Percentiles rank a stretch among this genome's conserved stretches.
Conservation (phyloP, 345 rosid genomes). For the Salix exigua region DNA sequence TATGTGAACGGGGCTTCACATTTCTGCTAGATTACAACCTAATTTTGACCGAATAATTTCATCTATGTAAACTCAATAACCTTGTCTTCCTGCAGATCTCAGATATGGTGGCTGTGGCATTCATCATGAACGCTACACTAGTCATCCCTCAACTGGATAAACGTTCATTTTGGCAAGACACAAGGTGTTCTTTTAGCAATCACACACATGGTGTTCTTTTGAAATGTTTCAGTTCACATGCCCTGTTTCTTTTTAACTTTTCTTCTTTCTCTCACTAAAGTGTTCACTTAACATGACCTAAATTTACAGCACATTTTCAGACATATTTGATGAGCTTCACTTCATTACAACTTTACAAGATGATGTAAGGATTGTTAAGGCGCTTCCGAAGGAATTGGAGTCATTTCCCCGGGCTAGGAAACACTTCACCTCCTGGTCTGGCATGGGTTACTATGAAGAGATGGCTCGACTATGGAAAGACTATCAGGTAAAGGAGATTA, state of each 20-base stretch:
- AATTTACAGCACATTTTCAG: constrained; percentile 60
- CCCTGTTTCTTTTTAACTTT: background rate
- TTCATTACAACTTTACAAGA: constrained; percentile 56
- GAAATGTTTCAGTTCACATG: background rate
- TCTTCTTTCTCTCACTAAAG: background rate
- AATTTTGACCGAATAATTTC: background rate
- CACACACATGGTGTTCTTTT: background rate
- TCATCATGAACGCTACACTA: constrained; percentile 84
- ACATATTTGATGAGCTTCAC: constrained; percentile 71
- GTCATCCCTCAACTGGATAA: constrained; percentile 86
- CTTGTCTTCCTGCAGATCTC: constrained; percentile 51
- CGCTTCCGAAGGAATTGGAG: constrained; percentile 71
- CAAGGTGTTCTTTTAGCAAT: constrained; percentile 48
- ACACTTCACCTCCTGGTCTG: constrained; percentile 85
- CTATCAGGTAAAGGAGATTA: constrained; percentile 38
- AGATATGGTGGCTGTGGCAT: constrained; percentile 92
- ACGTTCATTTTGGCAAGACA: constrained; percentile 89
- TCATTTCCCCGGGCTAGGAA: constrained; percentile 74
- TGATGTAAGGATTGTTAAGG: constrained; percentile 67
- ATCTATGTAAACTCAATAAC: constrained; percentile 4
- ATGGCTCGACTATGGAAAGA: constrained; percentile 70
- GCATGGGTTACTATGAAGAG: constrained; percentile 77
- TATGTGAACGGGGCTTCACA: background rate
- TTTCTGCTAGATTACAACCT: background rate
- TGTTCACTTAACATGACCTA: constrained; percentile 17